Evolutionary conservation across 2,329 filamentous ascomycete species (phyloP).

Genomic region (Cryphonectria japonica): DNA sequence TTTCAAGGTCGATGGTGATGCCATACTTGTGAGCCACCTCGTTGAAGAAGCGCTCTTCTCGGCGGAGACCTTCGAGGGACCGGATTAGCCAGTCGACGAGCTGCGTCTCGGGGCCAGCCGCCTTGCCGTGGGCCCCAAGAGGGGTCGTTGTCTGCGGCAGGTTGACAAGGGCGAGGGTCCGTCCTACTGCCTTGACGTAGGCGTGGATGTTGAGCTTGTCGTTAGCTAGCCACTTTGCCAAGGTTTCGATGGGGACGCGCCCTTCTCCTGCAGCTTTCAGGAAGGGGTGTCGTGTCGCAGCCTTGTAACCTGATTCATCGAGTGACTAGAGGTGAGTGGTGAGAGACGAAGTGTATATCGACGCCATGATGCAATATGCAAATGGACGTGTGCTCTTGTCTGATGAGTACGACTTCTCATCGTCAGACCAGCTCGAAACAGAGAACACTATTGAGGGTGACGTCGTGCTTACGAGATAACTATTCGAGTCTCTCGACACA

Average conservation of each 20-base stretch:
- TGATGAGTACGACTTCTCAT: background rate
- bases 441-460: background rate
- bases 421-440: background rate
- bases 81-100: constrained; percentile 66
- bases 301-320: constrained; percentile 49
- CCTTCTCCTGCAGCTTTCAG: constrained; percentile 67
- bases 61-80: constrained; percentile 67
- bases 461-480: background rate
- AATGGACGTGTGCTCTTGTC: background rate
- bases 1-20: constrained; percentile 51
- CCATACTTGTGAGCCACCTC: constrained; percentile 64
- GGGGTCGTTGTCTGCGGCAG: constrained; percentile 46
- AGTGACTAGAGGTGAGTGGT: constrained; percentile 60
- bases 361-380: constrained; percentile 7
- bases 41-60: constrained; percentile 70
- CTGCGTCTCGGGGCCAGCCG: constrained; percentile 50
- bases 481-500: background rate
- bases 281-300: constrained; percentile 69
- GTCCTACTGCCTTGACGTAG: constrained; percentile 69
- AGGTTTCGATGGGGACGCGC: constrained; percentile 55
- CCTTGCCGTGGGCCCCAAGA: constrained; percentile 30
- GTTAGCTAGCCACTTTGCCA: constrained; percentile 72
- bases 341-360: constrained; percentile 44
- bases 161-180: constrained; percentile 64
- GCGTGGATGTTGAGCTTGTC: constrained; percentile 73